phyloP scores from a whole-genome alignment of 2,329 filamentous ascomycete species.

The Cladophialophora chaetospira region DNA sequence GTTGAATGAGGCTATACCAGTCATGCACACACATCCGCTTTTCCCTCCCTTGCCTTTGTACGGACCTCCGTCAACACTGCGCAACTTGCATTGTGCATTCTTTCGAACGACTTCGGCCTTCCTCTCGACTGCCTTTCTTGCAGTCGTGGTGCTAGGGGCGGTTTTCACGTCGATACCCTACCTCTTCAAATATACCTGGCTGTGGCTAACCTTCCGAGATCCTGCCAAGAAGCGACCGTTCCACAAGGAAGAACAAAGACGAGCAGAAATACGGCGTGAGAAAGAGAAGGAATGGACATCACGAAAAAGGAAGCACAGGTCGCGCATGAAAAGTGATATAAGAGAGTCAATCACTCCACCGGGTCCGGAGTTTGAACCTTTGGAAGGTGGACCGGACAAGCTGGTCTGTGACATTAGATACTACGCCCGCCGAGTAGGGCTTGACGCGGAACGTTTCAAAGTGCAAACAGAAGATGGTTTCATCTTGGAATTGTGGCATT shows the following conservation, averaged over 20 bases:
- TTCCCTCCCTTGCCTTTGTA: slow-evolving; percentile 86
- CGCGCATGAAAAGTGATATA: slow-evolving; percentile 19
- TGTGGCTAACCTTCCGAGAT: slow-evolving; percentile 61
- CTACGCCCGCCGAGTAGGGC: slow-evolving; percentile 82
- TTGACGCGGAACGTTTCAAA: slow-evolving; percentile 79
- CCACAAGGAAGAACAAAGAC: slow-evolving; percentile 68
- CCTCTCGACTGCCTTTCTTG: slow-evolving; percentile 75
- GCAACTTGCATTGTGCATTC: slow-evolving; percentile 64
- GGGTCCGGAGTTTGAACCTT: slow-evolving; percentile 65
- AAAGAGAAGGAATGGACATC: slow-evolving; percentile 65
- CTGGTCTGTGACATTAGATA: slow-evolving; percentile 78
- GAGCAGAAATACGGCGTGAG: slow-evolving; percentile 59
- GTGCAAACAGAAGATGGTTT: slow-evolving; percentile 95
- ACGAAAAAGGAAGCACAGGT: slow-evolving; percentile 40
- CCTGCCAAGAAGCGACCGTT: slow-evolving; percentile 67
- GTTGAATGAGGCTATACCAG: slow-evolving; percentile 51
- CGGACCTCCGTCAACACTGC: slow-evolving; percentile 68
- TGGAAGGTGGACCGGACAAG: slow-evolving; percentile 78
- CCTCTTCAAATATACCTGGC: slow-evolving; percentile 52
- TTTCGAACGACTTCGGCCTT: slow-evolving; percentile 72
- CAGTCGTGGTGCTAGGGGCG: slow-evolving; percentile 73
- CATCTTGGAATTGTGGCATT: slow-evolving; percentile 83
- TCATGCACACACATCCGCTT: slow-evolving; percentile 72
- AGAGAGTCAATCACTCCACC: slow-evolving; percentile 27
- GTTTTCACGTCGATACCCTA: slow-evolving; percentile 66